Evolutionary conservation across 2,329 filamentous ascomycete species (phyloP).

Genomic region (Cladosporium sphaerospermum): DNA sequence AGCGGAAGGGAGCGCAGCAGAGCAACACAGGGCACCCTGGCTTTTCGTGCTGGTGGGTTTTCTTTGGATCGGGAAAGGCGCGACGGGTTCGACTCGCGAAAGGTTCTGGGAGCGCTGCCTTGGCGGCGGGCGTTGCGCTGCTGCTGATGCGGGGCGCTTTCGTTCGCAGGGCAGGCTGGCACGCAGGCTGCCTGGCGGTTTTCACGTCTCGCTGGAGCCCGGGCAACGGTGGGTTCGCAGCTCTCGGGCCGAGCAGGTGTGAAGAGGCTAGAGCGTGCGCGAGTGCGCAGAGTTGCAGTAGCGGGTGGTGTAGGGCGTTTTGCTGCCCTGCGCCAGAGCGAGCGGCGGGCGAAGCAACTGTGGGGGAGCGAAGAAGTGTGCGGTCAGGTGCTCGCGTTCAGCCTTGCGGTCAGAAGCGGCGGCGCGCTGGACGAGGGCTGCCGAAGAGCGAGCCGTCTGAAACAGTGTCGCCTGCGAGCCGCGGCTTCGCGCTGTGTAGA

Average conservation of each 20-base stretch:
- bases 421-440: neutral
- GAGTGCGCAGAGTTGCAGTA: neutral
- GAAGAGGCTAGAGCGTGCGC: slow-evolving; percentile 3
- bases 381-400: slow-evolving; percentile 6
- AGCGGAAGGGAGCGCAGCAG: slow-evolving; percentile 3
- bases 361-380: neutral
- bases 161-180: neutral
- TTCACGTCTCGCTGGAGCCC: neutral
- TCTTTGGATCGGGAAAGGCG: neutral
- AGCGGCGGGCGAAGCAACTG: neutral
- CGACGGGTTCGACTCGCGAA: slow-evolving; percentile 5
- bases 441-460: slow-evolving; percentile 1
- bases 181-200: neutral
- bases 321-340: neutral
- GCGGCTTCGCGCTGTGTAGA: neutral
- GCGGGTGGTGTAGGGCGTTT: neutral
- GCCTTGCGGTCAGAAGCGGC: slow-evolving; percentile 3
- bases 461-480: slow-evolving; percentile 6
- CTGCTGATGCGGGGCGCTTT: slow-evolving; percentile 4
- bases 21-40: slow-evolving; percentile 11
- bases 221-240: neutral
- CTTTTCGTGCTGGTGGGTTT: neutral
- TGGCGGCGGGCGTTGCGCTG: slow-evolving; percentile 8
- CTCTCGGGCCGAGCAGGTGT: slow-evolving; percentile 10
- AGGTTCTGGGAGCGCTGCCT: slow-evolving; percentile 6